A percentile compares a stretch with the other conserved stretches of the same genome.
Conservation (phyloP, 2,329 filamentous ascomycete genomes). For the Penicillium sp. region DNA sequence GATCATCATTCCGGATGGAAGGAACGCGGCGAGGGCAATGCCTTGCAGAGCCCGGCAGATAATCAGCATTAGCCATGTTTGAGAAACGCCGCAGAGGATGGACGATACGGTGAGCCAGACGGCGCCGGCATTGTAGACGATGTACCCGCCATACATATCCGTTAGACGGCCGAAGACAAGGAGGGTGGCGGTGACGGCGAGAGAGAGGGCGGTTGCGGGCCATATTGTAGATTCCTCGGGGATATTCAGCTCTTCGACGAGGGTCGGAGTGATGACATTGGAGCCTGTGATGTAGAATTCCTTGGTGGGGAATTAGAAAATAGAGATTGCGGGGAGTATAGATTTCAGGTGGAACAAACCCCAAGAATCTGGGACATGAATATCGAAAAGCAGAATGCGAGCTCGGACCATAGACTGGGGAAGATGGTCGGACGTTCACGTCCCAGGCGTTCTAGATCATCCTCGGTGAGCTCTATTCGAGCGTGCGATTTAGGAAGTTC, state of each 20-base stretch:
- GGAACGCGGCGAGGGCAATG: constrained; percentile 64
- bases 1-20: constrained; percentile 63
- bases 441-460: constrained; percentile 54
- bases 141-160: constrained; percentile 58
- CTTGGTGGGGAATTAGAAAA: constrained; percentile 26
- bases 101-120: constrained; percentile 63
- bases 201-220: constrained; percentile 49
- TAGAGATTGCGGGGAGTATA: not conserved
- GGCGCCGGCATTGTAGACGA: constrained; percentile 59
- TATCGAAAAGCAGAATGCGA: constrained; percentile 58
- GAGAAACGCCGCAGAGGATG: constrained; percentile 63
- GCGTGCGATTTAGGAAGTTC: constrained; percentile 1
- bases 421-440: constrained; percentile 57
- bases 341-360: constrained; percentile 33
- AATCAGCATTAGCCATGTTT: constrained; percentile 63
- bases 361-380: constrained; percentile 59
- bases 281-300: constrained; percentile 77
- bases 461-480: constrained; percentile 1
- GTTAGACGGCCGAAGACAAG: constrained; percentile 52
- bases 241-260: constrained; percentile 59
- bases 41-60: constrained; percentile 69
- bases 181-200: constrained; percentile 46
- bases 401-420: constrained; percentile 49
- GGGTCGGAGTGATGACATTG: constrained; percentile 59
- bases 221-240: constrained; percentile 56